A percentile compares a stretch with the other conserved stretches of the same genome.
These are phyloP conservation scores for Stenogyne calaminthoides DNA, from an alignment of 305 asterid species.

Conservation along the genomic window DNA sequence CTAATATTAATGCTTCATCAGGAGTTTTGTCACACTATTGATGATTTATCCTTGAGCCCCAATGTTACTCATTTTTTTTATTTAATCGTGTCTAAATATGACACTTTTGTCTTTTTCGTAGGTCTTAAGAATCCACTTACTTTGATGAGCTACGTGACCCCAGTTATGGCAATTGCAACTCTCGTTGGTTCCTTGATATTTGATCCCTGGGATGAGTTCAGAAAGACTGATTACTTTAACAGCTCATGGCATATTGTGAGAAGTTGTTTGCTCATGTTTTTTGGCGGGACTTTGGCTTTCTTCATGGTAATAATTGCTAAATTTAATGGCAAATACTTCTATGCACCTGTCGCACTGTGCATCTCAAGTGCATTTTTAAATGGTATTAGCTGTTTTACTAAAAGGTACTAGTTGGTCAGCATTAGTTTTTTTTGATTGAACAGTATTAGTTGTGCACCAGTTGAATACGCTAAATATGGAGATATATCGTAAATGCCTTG, in stretches of 20 bases:
- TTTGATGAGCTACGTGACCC: slow-evolving; percentile 96
- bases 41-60: slow-evolving; percentile 14
- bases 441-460: too few relatives aligned
- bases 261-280: slow-evolving; percentile 92
- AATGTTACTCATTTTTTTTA: slow-evolving; percentile 10
- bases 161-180: slow-evolving; percentile 94
- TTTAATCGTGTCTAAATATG: background rate
- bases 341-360: too few relatives aligned
- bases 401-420: too few relatives aligned
- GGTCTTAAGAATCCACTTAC: slow-evolving; percentile 98
- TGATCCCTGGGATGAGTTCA: slow-evolving; percentile 95
- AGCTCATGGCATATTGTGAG: slow-evolving; percentile 79
- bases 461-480: background rate
- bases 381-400: too few relatives aligned
- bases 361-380: too few relatives aligned
- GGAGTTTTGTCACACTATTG: too few relatives aligned
- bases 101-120: slow-evolving; percentile 31
- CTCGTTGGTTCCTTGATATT: slow-evolving; percentile 72
- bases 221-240: slow-evolving; percentile 65
- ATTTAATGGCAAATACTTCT: background rate
- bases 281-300: slow-evolving; percentile 97
- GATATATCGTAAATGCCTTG: background rate
- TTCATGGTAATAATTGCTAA: slow-evolving; percentile 68
- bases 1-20: too few relatives aligned
- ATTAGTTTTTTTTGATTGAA: too few relatives aligned